Conservation (phyloP, 169 alveolate species). For the Plasmodium fragile region DNA sequence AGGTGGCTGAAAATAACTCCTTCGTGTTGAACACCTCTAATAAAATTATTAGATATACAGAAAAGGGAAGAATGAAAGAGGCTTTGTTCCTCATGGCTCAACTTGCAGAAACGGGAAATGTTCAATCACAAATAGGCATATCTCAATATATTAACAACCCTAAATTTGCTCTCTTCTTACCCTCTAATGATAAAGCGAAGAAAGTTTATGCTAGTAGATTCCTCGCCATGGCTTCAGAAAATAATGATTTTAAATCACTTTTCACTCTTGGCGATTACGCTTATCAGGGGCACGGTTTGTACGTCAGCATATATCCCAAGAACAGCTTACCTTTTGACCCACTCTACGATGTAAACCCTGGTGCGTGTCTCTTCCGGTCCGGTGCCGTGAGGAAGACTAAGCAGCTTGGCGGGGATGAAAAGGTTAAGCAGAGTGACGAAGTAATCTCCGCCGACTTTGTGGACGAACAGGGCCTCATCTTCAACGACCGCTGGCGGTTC, state of each 20-base stretch:
- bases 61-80: slow-evolving; percentile 66
- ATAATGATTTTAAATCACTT: slow-evolving; percentile 31
- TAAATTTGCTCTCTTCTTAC: slow-evolving; percentile 33
- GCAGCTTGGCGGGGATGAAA: background rate
- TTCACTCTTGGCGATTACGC: slow-evolving; percentile 71
- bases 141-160: slow-evolving; percentile 14
- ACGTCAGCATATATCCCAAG: slow-evolving; percentile 19
- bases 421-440: background rate
- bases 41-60: slow-evolving; percentile 58
- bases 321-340: slow-evolving; percentile 11
- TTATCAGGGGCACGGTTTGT: slow-evolving; percentile 43
- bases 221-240: slow-evolving; percentile 72
- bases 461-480: slow-evolving; percentile 49
- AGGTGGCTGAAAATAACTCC: slow-evolving; percentile 60
- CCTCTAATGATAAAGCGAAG: slow-evolving; percentile 39
- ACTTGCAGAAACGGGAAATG: slow-evolving; percentile 70
- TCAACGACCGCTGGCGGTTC: slow-evolving; percentile 52
- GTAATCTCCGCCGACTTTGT: slow-evolving; percentile 39
- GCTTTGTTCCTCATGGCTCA: slow-evolving; percentile 58
- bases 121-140: slow-evolving; percentile 43
- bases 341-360: slow-evolving; percentile 4
- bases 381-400: background rate
- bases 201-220: slow-evolving; percentile 67
- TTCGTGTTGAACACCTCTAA: slow-evolving; percentile 50
- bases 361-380: background rate